A percentile compares a stretch with the other conserved stretches of the same genome.
Evolutionary conservation across 2,329 filamentous ascomycete species (phyloP).

Genomic region (Passalora sequoiae): DNA sequence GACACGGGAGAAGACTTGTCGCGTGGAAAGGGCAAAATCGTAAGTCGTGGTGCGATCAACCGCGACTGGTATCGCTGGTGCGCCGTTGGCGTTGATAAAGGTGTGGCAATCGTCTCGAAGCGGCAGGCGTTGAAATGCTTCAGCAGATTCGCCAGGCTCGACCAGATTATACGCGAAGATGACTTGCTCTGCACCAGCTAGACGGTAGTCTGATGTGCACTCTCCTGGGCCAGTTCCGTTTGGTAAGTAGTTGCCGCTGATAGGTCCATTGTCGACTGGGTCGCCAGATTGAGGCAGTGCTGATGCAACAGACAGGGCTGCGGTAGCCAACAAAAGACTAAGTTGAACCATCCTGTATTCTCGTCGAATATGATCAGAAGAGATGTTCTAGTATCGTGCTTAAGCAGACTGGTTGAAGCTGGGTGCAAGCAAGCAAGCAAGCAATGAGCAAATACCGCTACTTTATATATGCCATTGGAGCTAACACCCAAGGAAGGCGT

Average conservation of each 20-base stretch:
- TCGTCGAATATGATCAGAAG: no score
- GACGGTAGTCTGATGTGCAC: slow-evolving; percentile 7
- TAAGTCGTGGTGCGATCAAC: slow-evolving; percentile 2
- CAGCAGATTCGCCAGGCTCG: slow-evolving; percentile 6
- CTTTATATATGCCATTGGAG: no score
- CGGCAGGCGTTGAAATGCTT: slow-evolving; percentile 13
- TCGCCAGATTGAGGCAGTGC: slow-evolving; percentile 9
- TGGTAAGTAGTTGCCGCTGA: slow-evolving; percentile 8
- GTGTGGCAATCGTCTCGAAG: slow-evolving; percentile 10
- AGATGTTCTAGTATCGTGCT: no score
- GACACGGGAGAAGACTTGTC: slow-evolving; percentile 16
- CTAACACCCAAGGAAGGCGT: no score
- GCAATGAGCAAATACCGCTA: no score
- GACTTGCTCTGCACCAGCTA: slow-evolving; percentile 1
- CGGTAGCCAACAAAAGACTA: slow-evolving; percentile 6
- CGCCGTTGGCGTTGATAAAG: slow-evolving; percentile 8
- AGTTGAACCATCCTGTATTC: no score
- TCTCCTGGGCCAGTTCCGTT: slow-evolving; percentile 10
- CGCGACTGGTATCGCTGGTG: slow-evolving; percentile 8
- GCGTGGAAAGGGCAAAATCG: slow-evolving; percentile 9
- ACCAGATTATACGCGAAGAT: slow-evolving; percentile 13
- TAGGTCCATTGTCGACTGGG: slow-evolving; percentile 11
- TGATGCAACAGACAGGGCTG: slow-evolving; percentile 2
- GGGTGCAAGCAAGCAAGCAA: no score
- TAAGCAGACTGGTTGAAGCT: no score